Percentiles rank a stretch among this genome's conserved stretches.
Conservation (phyloP, 2,329 filamentous ascomycete species). For the Ambrosiella cleistominuta region DNA sequence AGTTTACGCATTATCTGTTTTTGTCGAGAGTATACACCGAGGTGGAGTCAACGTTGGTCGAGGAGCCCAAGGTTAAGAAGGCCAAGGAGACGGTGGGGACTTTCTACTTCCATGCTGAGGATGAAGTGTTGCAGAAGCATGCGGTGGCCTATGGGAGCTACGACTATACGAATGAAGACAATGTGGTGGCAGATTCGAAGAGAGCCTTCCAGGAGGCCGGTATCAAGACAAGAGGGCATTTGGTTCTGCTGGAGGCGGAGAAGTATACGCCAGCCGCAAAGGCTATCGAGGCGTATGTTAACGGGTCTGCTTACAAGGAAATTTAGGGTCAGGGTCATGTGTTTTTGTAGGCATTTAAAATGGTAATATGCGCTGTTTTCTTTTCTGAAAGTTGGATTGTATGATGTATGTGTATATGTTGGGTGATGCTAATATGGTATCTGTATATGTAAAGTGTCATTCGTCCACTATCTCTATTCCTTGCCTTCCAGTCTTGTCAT, state of each 20-base stretch:
- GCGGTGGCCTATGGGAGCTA: conserved; percentile 53
- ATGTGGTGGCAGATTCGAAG: conserved; percentile 76
- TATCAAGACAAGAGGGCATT: conserved; percentile 63
- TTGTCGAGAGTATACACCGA: conserved; percentile 86
- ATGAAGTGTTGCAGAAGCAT: conserved; percentile 70
- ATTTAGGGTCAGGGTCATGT: background rate
- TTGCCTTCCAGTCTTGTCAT: conserved; percentile 63
- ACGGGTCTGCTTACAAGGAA: conserved; percentile 20
- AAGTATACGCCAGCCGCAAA: conserved; percentile 64
- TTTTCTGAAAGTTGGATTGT: too few relatives aligned
- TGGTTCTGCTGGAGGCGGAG: conserved; percentile 68
- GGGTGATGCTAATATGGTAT: background rate
- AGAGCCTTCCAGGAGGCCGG: conserved; percentile 87
- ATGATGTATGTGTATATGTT: background rate
- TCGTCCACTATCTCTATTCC: conserved; percentile 14
- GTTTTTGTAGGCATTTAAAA: background rate
- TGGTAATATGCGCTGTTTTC: too few relatives aligned
- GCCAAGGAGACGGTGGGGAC: conserved; percentile 27
- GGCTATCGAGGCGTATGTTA: conserved; percentile 58
- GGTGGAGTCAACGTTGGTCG: conserved; percentile 62
- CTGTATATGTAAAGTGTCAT: conserved; percentile 1
- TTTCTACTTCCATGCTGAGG: conserved; percentile 92
- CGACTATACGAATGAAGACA: conserved; percentile 64
- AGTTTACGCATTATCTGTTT: conserved; percentile 84
- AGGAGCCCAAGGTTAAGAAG: conserved; percentile 33